Conservation (phyloP, 768 basidiomycete genomes). For the Mycena haematopus region DNA sequence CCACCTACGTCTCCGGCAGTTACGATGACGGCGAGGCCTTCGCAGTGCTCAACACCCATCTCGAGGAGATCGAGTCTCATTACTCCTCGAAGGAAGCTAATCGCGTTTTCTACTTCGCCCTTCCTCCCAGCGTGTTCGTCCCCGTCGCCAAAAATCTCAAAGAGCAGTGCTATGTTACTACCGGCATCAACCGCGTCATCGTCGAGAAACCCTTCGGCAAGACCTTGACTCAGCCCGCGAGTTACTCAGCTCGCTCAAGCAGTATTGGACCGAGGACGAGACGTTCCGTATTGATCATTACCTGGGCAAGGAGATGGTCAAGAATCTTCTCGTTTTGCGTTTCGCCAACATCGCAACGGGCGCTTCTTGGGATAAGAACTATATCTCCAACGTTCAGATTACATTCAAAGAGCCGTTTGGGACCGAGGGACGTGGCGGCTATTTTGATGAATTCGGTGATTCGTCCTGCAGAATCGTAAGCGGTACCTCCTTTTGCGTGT, state of each 20-base stretch:
- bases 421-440: constrained; percentile 99
- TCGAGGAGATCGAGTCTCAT: constrained; percentile 77
- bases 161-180: constrained; percentile 75
- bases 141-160: constrained; percentile 85
- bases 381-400: constrained; percentile 96
- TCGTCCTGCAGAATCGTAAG: constrained; percentile 98
- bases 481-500: constrained; percentile 31
- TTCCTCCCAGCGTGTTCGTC: constrained; percentile 96
- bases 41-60: constrained; percentile 72
- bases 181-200: constrained; percentile 86
- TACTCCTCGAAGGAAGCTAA: constrained; percentile 71
- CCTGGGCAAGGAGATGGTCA: constrained; percentile 99
- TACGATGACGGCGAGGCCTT: constrained; percentile 90
- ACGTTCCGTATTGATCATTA: constrained; percentile 99
- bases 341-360: constrained; percentile 94
- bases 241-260: constrained; percentile 79
- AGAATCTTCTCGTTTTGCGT: constrained; percentile 94
- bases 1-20: constrained; percentile 83
- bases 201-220: constrained; percentile 99
- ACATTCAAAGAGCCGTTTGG: constrained; percentile 99
- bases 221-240: constrained; percentile 85
- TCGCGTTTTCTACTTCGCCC: constrained; percentile 95
- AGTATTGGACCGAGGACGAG: constrained; percentile 94
- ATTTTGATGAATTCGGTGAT: constrained; percentile 99
- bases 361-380: constrained; percentile 94